phyloP scores from a whole-genome alignment of 257 asterid species.

The Haberlea rhodopensis region DNA sequence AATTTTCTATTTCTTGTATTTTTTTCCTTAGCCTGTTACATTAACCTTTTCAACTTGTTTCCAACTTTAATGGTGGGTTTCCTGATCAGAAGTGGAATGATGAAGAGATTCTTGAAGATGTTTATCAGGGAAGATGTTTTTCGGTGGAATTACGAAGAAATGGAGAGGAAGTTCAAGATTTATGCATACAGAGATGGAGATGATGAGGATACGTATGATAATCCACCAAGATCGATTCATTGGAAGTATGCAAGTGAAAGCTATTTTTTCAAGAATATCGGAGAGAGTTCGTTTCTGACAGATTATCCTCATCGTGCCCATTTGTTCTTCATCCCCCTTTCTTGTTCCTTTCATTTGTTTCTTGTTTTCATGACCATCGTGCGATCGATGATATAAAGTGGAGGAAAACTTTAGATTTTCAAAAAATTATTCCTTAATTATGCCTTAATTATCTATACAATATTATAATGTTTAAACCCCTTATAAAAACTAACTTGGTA shows the following conservation, averaged over 20 bases:
- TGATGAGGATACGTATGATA: slow-evolving; percentile 28
- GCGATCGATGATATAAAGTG: too few species aligned
- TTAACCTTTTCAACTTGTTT: neutral
- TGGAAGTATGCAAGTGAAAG: slow-evolving; percentile 65
- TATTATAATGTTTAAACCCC: too few species aligned
- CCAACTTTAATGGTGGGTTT: neutral
- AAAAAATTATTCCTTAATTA: too few species aligned
- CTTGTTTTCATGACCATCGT: neutral
- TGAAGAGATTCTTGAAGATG: slow-evolving; percentile 27
- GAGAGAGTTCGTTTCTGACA: slow-evolving; percentile 47
- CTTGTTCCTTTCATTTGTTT: slow-evolving; percentile 35
- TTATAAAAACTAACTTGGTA: too few species aligned
- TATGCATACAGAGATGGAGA: slow-evolving; percentile 50
- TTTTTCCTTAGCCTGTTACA: neutral
- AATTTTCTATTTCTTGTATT: neutral
- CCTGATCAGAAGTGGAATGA: slow-evolving; percentile 3
- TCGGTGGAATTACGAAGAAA: slow-evolving; percentile 45
- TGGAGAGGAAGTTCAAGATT: slow-evolving; percentile 62
- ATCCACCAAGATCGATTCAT: slow-evolving; percentile 27
- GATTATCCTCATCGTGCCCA: slow-evolving; percentile 51
- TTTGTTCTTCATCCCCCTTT: slow-evolving; percentile 63
- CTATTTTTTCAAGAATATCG: slow-evolving; percentile 52
- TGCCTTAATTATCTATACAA: too few species aligned
- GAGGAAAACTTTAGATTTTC: too few species aligned
- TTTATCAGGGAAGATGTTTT: slow-evolving; percentile 44